Base-by-base conservation (phyloP, 2,329 filamentous ascomycete genomes). In the Sclerotinia spermophila region DNA sequence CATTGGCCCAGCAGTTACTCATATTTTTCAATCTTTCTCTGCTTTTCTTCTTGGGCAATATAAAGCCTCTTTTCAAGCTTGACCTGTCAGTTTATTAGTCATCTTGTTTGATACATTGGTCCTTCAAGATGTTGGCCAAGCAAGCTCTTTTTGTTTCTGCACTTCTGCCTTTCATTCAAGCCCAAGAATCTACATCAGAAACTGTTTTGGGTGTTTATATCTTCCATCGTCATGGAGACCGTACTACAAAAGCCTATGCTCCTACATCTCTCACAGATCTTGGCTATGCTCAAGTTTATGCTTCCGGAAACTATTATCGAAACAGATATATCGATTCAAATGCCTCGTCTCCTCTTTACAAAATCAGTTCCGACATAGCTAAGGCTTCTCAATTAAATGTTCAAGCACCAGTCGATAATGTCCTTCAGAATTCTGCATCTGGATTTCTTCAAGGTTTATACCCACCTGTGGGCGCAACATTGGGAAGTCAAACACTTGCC, bases 181-280 rank as follows among this genome's bases (percentile, higher is more conserved):
- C 75, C 30, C 74, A 78, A 38, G 77, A 79, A 65, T 79, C 78
- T 33, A 77, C 76, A 13, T 71, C 77, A 42, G 77, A 79, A 70
- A 80, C 78, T 1, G 73, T 79, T 40, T 85, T 97, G 24, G 94
- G 93, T 67, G 89, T 90, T 60, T 96, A 94, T 81, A 89, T 97
- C 81, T 97, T 96, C 84, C 89, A 93, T 76, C 91, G 94, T 60
- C 94, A 97, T 82, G 94, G 94, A 71, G 94, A 97, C 81, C 89
- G 94, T 70, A 95, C 93, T 0, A 83, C 92, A 73, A 97, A 97
- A 83, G 84, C 87, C 27, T 88, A 88, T 73, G 84, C 89, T 60
- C 91, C 91, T 19, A 88, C 92, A 40, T 86, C 86, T 74, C 82
- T 97, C 79, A 97, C 94, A 19, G 86, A 90, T 72, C 86, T 97